A percentile compares a stretch with the other conserved stretches of the same genome.
Evolutionary conservation across 768 basidiomycete genomes (phyloP).

Genomic region (Tulasnella sp.): DNA sequence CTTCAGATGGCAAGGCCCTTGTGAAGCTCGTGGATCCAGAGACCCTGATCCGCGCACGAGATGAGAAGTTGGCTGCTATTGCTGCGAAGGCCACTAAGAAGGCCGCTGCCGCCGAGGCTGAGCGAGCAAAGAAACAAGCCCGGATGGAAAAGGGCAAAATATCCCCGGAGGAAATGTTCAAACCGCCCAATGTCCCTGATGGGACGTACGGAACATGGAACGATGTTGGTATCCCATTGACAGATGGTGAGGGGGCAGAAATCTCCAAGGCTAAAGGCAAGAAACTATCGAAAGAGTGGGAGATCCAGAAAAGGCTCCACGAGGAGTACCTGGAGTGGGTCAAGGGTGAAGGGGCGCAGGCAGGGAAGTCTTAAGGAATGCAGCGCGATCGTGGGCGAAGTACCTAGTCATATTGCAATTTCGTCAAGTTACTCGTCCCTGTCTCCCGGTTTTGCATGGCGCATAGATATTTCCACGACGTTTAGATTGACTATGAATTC

Average conservation of each 20-base stretch:
- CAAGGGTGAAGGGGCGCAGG: conserved; percentile 13
- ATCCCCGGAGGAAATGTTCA: conserved; percentile 68
- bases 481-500: too few relatives aligned
- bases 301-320: conserved; percentile 63
- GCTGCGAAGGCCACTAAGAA: conserved; percentile 74
- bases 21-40: conserved; percentile 82
- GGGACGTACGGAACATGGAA: conserved; percentile 76
- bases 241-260: conserved; percentile 75
- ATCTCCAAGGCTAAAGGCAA: conserved; percentile 71
- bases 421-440: too few relatives aligned
- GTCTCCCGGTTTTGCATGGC: too few relatives aligned
- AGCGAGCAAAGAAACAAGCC: conserved; percentile 47
- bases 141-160: conserved; percentile 78
- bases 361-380: too few relatives aligned
- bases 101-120: conserved; percentile 51
- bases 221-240: conserved; percentile 68
- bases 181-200: conserved; percentile 60
- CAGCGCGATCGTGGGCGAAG: too few relatives aligned
- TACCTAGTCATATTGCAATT: too few relatives aligned
- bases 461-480: too few relatives aligned
- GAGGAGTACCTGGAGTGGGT: conserved; percentile 44
- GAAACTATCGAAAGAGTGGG: conserved; percentile 63
- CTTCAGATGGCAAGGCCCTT: conserved; percentile 79
- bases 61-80: conserved; percentile 67
- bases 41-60: conserved; percentile 68